A percentile compares a stretch with the other conserved stretches of the same genome.
These are phyloP conservation scores for Agrocybe pediades DNA, from an alignment of 768 basidiomycete genomes.

Conservation along the genomic window DNA sequence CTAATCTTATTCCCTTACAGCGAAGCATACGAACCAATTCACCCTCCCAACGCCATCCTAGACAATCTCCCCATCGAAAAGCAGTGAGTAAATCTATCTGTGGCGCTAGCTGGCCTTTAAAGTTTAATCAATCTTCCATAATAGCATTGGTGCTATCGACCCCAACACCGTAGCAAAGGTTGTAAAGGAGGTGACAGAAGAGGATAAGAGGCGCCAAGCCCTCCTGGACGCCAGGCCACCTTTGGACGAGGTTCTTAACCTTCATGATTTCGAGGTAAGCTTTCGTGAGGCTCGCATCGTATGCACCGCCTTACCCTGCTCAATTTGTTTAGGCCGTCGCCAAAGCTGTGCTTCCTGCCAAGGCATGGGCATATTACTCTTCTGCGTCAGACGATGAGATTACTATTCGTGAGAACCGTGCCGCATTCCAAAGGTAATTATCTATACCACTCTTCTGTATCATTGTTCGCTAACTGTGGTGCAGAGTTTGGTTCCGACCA, in stretches of 20 bases:
- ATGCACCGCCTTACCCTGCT: conserved; percentile 4
- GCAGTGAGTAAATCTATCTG: conserved; percentile 50
- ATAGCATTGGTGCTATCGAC: conserved; percentile 75
- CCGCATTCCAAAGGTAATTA: conserved; percentile 87
- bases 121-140: background rate
- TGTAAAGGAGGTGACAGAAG: conserved; percentile 63
- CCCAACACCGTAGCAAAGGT: conserved; percentile 64
- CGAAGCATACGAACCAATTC: conserved; percentile 85
- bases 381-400: conserved; percentile 96
- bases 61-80: conserved; percentile 82
- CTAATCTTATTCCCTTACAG: conserved; percentile 32
- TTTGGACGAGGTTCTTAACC: conserved; percentile 77
- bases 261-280: conserved; percentile 92
- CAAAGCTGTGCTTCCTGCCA: conserved; percentile 73
- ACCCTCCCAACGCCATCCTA: conserved; percentile 81
- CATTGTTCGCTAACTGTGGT: conserved; percentile 8
- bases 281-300: background rate
- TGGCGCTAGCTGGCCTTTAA: background rate
- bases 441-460: conserved; percentile 31
- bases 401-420: conserved; percentile 85
- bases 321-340: conserved; percentile 65
- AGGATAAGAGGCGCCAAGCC: conserved; percentile 69
- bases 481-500: conserved; percentile 86
- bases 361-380: conserved; percentile 96
- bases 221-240: conserved; percentile 67